phyloP scores from a whole-genome alignment of 441 rosid genomes.

The Viola pubescens region DNA sequence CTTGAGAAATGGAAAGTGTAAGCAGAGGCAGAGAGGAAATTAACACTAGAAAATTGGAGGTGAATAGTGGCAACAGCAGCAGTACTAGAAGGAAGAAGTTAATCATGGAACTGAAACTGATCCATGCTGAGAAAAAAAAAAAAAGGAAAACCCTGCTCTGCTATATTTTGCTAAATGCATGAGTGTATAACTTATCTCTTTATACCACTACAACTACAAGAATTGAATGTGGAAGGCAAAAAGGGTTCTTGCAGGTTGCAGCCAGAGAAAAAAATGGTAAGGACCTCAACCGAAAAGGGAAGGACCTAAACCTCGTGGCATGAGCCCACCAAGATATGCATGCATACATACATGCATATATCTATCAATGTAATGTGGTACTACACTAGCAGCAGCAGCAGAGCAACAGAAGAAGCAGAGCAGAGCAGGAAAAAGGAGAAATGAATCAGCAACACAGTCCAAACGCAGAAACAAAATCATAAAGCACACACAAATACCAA shows the following conservation, averaged over 20 bases:
- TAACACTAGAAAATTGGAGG: constrained; percentile 5
- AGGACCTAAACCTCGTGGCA: constrained; percentile 36
- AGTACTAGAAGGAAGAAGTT: background rate
- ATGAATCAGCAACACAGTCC: constrained; percentile 9
- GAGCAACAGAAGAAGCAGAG: background rate
- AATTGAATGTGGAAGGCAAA: constrained; percentile 28
- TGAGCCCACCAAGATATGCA: constrained; percentile 26
- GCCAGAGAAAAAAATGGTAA: background rate
- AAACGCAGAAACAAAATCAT: constrained; percentile 18
- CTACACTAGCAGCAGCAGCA: constrained; percentile 5
- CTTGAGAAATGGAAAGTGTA: background rate
- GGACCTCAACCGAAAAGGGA: constrained; percentile 35
- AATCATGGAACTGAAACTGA: constrained; percentile 15
- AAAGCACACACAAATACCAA: constrained; percentile 4
- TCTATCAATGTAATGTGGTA: background rate
- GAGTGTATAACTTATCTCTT: constrained; percentile 7
- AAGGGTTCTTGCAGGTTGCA: constrained; percentile 15
- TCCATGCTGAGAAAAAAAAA: constrained; percentile 21
- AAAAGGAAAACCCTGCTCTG: constrained; percentile 25
- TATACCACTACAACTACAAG: background rate
- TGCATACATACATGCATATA: background rate
- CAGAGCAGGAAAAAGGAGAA: constrained; percentile 3
- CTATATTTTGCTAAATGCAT: constrained; percentile 14
- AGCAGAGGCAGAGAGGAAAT: constrained; percentile 3
- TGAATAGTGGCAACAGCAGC: constrained; percentile 20